A percentile compares a stretch with the other conserved stretches of the same genome.
phyloP scores from a whole-genome alignment of 2,329 filamentous ascomycete genomes.

The Penicillium nordicum region DNA sequence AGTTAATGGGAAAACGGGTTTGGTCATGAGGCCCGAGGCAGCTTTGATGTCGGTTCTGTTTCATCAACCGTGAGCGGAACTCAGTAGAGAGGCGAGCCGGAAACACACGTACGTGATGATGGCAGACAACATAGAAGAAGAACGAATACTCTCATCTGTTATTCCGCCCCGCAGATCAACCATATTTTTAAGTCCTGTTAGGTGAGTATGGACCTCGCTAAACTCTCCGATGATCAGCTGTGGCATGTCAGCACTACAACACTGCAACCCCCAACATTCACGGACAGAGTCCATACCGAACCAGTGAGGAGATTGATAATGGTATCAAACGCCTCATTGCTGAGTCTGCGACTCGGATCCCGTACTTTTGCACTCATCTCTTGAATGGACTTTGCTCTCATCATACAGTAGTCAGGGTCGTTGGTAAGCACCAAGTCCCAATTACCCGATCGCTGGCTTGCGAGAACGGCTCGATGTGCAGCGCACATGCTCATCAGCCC shows the following conservation, averaged over 20 bases:
- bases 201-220: conserved; percentile 39
- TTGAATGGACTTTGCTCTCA: conserved; percentile 37
- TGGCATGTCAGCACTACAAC: conserved; percentile 8
- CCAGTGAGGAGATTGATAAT: conserved; percentile 39
- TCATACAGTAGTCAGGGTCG: conserved; percentile 39
- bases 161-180: conserved; percentile 39
- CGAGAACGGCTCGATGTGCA: conserved; percentile 37
- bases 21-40: conserved; percentile 33
- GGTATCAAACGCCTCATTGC: conserved; percentile 37
- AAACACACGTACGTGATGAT: conserved; percentile 28
- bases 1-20: conserved; percentile 34
- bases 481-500: conserved; percentile 40
- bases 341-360: conserved; percentile 27
- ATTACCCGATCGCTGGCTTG: conserved; percentile 24
- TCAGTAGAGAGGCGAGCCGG: not conserved
- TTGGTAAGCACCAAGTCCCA: conserved; percentile 21
- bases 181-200: conserved; percentile 38
- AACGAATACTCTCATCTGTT: conserved; percentile 23
- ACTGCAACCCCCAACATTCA: not conserved
- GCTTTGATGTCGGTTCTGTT: conserved; percentile 35
- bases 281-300: conserved; percentile 26
- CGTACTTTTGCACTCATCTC: conserved; percentile 34
- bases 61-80: conserved; percentile 1
- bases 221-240: conserved; percentile 39
- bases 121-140: conserved; percentile 25